Base-by-base conservation (phyloP, 1,284 basidiomycete species). In the Salmacisia buchloeana region DNA sequence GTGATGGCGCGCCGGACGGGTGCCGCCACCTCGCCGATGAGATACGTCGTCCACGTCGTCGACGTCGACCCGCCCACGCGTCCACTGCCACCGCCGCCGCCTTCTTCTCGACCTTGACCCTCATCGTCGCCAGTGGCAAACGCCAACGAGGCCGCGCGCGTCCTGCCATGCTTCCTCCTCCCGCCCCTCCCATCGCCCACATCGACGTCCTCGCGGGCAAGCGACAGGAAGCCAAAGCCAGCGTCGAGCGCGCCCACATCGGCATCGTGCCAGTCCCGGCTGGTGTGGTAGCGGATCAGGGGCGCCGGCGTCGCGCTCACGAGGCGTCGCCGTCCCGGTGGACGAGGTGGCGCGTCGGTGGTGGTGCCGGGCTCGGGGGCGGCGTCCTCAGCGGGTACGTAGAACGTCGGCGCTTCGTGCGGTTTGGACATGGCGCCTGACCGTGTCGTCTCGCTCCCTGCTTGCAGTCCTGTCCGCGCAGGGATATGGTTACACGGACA, bases 371-470 rank as follows among this genome's bases (percentile, higher is more conserved):
- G n/a, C n/a, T n/a, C n/a, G n/a, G n/a, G n/a, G n/a, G n/a, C n/a
- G n/a, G n/a, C 27, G 46, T 29, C 49, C 15, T 54, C 49, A n/a
- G 13, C 29, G 23, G 49, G 49, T 18, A 54, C 49, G 12, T 31
- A 31, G 27, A 54, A 54, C 7, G 49, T 54, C 13, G 49, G 49
- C 2, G 49, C 13, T 54, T 54, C 27, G 27, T 54, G 49, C 13
- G 49, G 49, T 33, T 29, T 25, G 27, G 49, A 58, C 56, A 39
- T 58, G 23, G 46, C 23, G 15, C n/a, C n/a, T n/a, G n/a, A n/a
- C n/a, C n/a, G n/a, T n/a, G n/a, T n/a, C n/a, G n/a, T n/a, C n/a
- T n/a, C n/a, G n/a, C n/a, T n/a, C n/a, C n/a, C n/a, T n/a, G n/a
- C n/a, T n/a, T n/a, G n/a, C n/a, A n/a, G n/a, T n/a, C n/a, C n/a